Evolutionary conservation across 108 stramenopile genomes (phyloP), one percentile per base, ranked within the genome.

Genomic region (Pseudonitzschia delicatissima): DNA sequence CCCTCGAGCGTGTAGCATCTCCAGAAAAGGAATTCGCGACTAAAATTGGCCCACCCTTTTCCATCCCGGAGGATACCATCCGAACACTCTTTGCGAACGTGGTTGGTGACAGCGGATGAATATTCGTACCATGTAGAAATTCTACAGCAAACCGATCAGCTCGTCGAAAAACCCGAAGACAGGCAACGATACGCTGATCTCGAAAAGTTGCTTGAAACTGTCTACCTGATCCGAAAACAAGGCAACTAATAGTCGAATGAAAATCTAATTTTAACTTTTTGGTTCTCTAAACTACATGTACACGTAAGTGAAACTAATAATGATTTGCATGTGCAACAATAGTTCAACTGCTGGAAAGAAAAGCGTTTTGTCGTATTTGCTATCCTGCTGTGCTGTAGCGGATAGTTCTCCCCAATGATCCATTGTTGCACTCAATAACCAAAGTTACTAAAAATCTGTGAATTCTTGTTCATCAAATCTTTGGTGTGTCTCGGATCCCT

Each of bases 41-140:
- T 45, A 77, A 77, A 33, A 68, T 29, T 25, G 85, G 85, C 7
- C 90, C 87, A n/a, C 90, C 89, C n/a, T 87, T 83, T 67, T 84
- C 84, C 21, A 69, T 90, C 47, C 57, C 73, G 36, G 84, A 90
- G 52, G 45, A 23, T 17, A 71, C 71, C 31, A 76, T 81, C 0
- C 68, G 81, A 47, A 44, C 70, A 47, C 53, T 90, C 8, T 87
- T 55, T 55, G 29, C 6, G 4, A 3, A 9, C 29, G 17, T 0
- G 32, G 17, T 4, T n/a, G 0, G 32, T 4, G 2, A 27, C 9
- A 27, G 12, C 26, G n/a, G n/a, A 33, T 12, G 31, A 17, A n/a
- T 85, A 79, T 81, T 81, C 81, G 26, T 82, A 85, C 64, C 76
- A 79, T 4, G 66, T 90, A 6, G 62, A 68, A 8, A 34, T 79